Evolutionary conservation across 2,329 filamentous ascomycete species (phyloP).

Genomic region (Alternaria conjuncta): DNA sequence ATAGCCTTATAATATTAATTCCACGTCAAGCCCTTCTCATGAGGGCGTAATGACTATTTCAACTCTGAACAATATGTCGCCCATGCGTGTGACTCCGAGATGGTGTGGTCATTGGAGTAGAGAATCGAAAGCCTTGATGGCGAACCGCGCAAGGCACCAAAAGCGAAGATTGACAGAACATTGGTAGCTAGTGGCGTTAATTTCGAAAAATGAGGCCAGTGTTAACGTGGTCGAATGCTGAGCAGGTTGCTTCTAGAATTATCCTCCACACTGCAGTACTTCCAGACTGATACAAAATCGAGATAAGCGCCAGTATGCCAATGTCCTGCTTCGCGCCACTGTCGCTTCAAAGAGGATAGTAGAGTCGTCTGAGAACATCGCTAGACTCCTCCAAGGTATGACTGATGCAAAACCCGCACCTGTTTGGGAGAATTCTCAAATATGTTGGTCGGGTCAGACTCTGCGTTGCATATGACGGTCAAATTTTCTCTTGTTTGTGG

Average conservation of each 20-base stretch:
- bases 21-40: background rate
- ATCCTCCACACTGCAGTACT: background rate
- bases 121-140: background rate
- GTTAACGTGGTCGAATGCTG: background rate
- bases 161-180: background rate
- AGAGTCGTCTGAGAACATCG: background rate
- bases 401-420: background rate
- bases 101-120: background rate
- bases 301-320: background rate
- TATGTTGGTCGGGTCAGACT: background rate
- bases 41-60: background rate
- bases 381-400: background rate
- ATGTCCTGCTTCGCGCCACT: background rate
- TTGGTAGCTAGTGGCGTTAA: background rate
- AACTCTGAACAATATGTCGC: background rate
- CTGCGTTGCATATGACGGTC: background rate
- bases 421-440: background rate
- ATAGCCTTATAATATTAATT: background rate
- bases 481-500: background rate
- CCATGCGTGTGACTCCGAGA: background rate
- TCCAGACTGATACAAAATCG: background rate
- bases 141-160: background rate
- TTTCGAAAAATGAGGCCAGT: background rate
- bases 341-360: background rate
- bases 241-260: background rate